phyloP scores from a whole-genome alignment of 192 early-diverging fungal genomes.

The Mortierella antarctica region DNA sequence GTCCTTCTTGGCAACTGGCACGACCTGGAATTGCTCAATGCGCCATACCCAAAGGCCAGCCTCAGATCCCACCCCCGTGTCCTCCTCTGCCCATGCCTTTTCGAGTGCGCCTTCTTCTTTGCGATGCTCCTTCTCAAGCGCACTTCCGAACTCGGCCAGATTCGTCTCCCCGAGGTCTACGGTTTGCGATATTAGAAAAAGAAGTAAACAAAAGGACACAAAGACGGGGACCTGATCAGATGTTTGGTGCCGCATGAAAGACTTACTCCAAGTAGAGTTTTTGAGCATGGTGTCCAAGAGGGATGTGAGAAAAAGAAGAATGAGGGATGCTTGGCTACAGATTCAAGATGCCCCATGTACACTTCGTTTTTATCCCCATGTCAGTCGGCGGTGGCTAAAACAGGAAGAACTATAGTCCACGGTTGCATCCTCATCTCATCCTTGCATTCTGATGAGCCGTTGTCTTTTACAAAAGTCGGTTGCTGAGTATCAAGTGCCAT shows the following conservation, averaged over 20 bases:
- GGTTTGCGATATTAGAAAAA: not conserved
- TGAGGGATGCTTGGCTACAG: too few relatives aligned
- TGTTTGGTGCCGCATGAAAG: not conserved
- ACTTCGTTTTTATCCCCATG: too few relatives aligned
- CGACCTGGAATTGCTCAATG: constrained; percentile 80
- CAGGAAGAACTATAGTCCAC: too few relatives aligned
- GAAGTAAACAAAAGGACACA: not conserved
- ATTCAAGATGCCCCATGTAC: too few relatives aligned
- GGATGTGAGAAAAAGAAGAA: constrained; percentile 1
- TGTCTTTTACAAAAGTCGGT: too few relatives aligned
- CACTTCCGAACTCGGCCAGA: constrained; percentile 67
- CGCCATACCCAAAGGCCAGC: constrained; percentile 78
- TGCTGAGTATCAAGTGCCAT: too few relatives aligned
- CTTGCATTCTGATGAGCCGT: too few relatives aligned
- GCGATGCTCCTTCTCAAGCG: constrained; percentile 69
- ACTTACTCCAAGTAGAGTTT: constrained; percentile 44
- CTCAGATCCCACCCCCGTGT: constrained; percentile 55
- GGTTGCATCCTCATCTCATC: too few relatives aligned
- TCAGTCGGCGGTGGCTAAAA: too few relatives aligned
- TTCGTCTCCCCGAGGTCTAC: constrained; percentile 63
- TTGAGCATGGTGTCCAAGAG: constrained; percentile 24
- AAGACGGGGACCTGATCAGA: not conserved
- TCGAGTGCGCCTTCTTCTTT: constrained; percentile 65
- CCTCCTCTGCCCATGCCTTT: constrained; percentile 66
- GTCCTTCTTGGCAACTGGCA: constrained; percentile 66